Evolutionary conservation across 805 yeast genomes (phyloP), one percentile per base, ranked within the genome.

Genomic region (Wickerhamiella lipophila): DNA sequence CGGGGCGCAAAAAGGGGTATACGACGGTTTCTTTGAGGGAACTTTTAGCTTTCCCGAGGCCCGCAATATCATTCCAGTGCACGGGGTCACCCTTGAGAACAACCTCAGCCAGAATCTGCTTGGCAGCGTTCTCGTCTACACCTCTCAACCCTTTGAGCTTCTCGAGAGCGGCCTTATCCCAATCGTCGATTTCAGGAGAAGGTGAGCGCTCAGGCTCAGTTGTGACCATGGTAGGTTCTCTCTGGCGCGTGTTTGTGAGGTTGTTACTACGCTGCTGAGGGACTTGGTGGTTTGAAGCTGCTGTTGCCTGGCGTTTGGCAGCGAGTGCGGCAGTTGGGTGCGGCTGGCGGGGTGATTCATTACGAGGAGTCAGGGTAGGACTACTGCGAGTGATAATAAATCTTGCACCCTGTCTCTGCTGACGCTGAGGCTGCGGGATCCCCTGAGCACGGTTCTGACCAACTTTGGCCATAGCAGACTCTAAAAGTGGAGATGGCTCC

Each of bases 31-130:
- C 98, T 62, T 87, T 89, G 49, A 89, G 68, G 1, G 96, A 82
- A 54, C 75, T 76, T 60, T 89, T 92, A 2, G 96, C 96, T n/a
- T 73, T 71, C 48, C 82, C 89, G 26, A 92, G 66, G 0, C 98
- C 98, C 0, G 95, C 95, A 53, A 89, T 83, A 60, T 92, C 97
- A 47, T 82, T 89, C 97, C 97, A 92, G 56, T 76, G 79, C 1
- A 89, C 92, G 57, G 84, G 84, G 60, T 88, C 96, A 12, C 95
- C 96, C 49, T 79, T 79, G 4, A 87, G 82, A 22, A 89, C 82
- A 51, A 89, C 85, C 60, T 89, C 96, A 54, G 82, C 83, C 49
- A 89, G 67, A 46, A 89, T 88, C 61, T 85, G 95, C 53, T 76
- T 75, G 9, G 94, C 95, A 0, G 94, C 81, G 3, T 59, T 58